phyloP scores from a whole-genome alignment of 345 rosid genomes.

The Lumnitzera racemosa region DNA sequence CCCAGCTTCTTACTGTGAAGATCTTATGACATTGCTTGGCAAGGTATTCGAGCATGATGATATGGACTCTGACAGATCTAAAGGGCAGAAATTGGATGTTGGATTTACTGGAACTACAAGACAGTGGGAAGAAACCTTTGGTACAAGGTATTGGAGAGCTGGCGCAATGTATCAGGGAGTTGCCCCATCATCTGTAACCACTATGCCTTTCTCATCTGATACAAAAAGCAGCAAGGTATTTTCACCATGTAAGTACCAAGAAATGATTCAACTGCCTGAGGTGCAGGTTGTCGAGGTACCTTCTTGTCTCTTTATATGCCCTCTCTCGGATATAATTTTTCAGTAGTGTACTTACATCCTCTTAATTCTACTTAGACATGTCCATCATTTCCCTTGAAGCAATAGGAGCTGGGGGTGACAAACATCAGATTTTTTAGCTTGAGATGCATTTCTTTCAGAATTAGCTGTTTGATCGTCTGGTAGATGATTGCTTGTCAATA shows the following conservation, averaged over 20 bases:
- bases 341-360: too few relatives aligned
- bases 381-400: too few relatives aligned
- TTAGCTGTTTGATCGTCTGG: too few relatives aligned
- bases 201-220: constrained; percentile 31
- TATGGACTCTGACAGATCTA: constrained; percentile 76
- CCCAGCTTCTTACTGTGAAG: constrained; percentile 63
- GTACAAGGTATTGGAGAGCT: constrained; percentile 79
- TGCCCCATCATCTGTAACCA: constrained; percentile 58
- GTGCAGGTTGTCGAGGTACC: constrained; percentile 66
- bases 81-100: constrained; percentile 78
- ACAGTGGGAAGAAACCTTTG: constrained; percentile 85
- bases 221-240: constrained; percentile 25
- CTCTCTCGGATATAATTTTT: neutral
- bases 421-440: too few relatives aligned
- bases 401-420: too few relatives aligned
- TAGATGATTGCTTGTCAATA: too few relatives aligned
- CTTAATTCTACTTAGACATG: too few relatives aligned
- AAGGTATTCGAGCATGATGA: constrained; percentile 91
- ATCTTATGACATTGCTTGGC: constrained; percentile 51
- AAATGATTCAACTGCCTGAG: constrained; percentile 40
- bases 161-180: constrained; percentile 90
- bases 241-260: constrained; percentile 14
- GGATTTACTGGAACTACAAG: constrained; percentile 81
- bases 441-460: too few relatives aligned
- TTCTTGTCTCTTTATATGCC: constrained; percentile 9